Evolutionary conservation across 2,329 filamentous ascomycete species (phyloP), one percentile per base, ranked within the genome.

Genomic region (Mollisia scopiformis): DNA sequence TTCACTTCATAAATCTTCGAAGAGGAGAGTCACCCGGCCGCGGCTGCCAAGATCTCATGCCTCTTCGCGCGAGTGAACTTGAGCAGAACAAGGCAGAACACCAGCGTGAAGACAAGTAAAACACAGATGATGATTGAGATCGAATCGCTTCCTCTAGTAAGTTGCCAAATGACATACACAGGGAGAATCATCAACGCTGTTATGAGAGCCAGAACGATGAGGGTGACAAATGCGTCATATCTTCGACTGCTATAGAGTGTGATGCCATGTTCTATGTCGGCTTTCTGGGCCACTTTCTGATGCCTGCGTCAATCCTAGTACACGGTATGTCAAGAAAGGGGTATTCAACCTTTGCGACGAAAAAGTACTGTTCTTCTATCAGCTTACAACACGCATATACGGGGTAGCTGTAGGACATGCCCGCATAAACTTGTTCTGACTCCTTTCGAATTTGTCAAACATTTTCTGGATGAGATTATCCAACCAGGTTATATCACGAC

Each of bases 401-500:
- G n/a, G 37, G 37, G n/a, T 19, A 21, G 4, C 4, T 19, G 3
- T 46, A 6, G 4, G 11, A 27, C 43, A 27, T 47, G 13, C 43
- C 10, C 16, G 23, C 25, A 16, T 28, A 3, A 27, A 14, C 5
- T 5, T 16, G 21, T 6, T 16, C 21, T 2, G 2, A n/a, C n/a
- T n/a, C n/a, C n/a, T n/a, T n/a, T n/a, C n/a, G n/a, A 14, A 27
- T 16, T 16, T 25, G 1, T 47, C 23, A 14, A 27, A n/a, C 25
- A 27, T 7, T 6, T 6, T 28, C 53, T 77, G 75, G 6, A 79
- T 67, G 0, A 55, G 35, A 3, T 60, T 62, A 58, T 79, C 77
- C 1, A 79, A 69, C 75, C 75, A 77, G 3, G 76, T 74, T 58
- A 74, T 69, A 41, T 78, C 76, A 43, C 76, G 55, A 0, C 73